Conservation (phyloP, 163 green algal genomes). For the Chlorella variabilis region DNA sequence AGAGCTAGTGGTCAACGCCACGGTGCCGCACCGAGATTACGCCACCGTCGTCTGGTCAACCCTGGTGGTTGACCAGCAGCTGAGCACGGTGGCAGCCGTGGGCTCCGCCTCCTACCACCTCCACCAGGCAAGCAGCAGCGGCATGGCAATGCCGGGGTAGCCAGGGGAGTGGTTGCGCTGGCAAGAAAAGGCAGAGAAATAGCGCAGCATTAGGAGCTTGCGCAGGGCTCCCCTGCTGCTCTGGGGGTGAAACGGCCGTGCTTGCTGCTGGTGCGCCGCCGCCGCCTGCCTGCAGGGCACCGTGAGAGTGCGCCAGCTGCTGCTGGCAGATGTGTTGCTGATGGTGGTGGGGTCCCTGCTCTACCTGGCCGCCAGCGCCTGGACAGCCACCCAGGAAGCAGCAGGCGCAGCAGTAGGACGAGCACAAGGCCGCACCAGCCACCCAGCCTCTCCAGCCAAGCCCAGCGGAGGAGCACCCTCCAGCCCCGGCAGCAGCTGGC, state of each 20-base stretch:
- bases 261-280: background rate
- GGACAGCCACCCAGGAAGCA: background rate
- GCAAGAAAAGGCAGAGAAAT: too few relatives aligned
- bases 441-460: background rate
- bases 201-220: too few relatives aligned
- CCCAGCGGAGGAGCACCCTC: background rate
- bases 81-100: conserved; percentile 61
- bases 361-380: background rate
- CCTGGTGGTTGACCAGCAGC: conserved; percentile 73
- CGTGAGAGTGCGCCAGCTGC: conserved; percentile 17
- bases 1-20: conserved; percentile 78
- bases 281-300: conserved; percentile 21
- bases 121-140: conserved; percentile 37
- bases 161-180: too few relatives aligned
- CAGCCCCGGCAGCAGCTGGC: background rate
- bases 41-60: conserved; percentile 71
- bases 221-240: too few relatives aligned
- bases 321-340: conserved; percentile 9
- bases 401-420: background rate
- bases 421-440: too few relatives aligned
- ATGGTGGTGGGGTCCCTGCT: conserved; percentile 4
- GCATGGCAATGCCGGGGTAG: conserved; percentile 8
- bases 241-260: too few relatives aligned
- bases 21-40: conserved; percentile 68
- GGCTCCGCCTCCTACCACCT: conserved; percentile 60